Base-by-base conservation (phyloP, 1,139 yeast species). In the Meyerozyma smithsonii region DNA sequence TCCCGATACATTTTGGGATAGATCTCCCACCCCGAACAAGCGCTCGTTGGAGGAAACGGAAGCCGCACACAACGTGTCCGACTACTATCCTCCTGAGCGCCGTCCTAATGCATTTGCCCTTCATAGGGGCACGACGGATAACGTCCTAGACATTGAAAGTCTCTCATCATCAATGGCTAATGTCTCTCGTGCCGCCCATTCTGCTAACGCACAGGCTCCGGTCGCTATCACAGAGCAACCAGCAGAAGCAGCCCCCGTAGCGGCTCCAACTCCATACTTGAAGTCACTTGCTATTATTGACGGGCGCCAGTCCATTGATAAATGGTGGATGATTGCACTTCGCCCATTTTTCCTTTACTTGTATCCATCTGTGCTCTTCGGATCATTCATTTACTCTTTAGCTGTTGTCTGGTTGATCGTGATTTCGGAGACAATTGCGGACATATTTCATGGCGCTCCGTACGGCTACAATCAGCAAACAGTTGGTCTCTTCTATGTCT, bases 1-100 rank as follows among this genome's bases (percentile, higher is more conserved):
- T 14, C 84, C 84, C 1, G 85, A 79, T 45, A 79, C 85, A 0
- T 79, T 76, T 56, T 79, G 83, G 82, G 79, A 77, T 44, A 64
- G 85, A 42, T 57, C 72, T 1, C 81, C 84, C 5, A 61, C 64
- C 2, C 75, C 74, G 4, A 72, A 69, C 46, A 64, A 69, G 48
- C 66, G 80, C 45, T 73, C 81, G 2, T 52, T 62, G 16, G 60
- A 62, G 41, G 84, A 79, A 55, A 66, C 81, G 4, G 63, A 62
- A 39, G 64, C 65, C 16, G 84, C 83, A 1, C 62, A 69, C 44
- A 64, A 61, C 28, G 74, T 66, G n/a, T 48, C 49, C 7, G 44
- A 48, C 17, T 59, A 61, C 42, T 50, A 51, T 34, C 61, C 62
- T 12, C 66, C 66, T 8, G 49, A 44, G 12, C 49, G 53, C 41